A percentile compares a stretch with the other conserved stretches of the same genome.
These are phyloP conservation scores for Stellera chamaejasme DNA, from an alignment of 345 rosid genomes.

Conservation along the genomic window DNA sequence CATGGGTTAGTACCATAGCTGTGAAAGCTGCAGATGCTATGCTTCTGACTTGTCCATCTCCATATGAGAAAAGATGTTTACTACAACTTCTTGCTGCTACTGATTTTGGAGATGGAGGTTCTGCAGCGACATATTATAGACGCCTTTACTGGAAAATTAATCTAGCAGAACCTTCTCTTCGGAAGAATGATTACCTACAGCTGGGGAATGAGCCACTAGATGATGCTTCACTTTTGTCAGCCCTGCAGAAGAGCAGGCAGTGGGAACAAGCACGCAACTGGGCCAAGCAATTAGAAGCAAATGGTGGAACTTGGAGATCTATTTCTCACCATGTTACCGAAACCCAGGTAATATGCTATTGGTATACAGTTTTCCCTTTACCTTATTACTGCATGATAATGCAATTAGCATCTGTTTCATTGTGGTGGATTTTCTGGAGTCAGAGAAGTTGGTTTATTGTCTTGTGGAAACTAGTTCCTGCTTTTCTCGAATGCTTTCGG, in stretches of 20 bases:
- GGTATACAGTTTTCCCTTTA: too few species aligned
- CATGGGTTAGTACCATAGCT: slow-evolving; percentile 87
- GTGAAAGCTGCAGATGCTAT: slow-evolving; percentile 88
- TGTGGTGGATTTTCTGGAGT: slow-evolving; percentile 1
- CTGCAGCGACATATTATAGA: slow-evolving; percentile 62
- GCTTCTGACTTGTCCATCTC: slow-evolving; percentile 85
- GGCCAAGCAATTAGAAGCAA: slow-evolving; percentile 94
- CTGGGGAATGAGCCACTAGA: slow-evolving; percentile 80
- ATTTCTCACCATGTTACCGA: slow-evolving; percentile 85
- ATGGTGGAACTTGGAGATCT: slow-evolving; percentile 82
- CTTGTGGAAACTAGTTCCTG: too few species aligned
- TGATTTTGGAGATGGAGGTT: slow-evolving; percentile 95
- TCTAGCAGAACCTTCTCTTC: slow-evolving; percentile 82
- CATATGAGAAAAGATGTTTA: slow-evolving; percentile 94
- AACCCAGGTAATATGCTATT: slow-evolving; percentile 59
- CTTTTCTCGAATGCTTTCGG: too few species aligned
- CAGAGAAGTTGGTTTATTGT: neutral
- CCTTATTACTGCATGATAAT: neutral
- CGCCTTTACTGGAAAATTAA: slow-evolving; percentile 89
- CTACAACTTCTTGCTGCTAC: slow-evolving; percentile 84
- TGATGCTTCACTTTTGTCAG: slow-evolving; percentile 82
- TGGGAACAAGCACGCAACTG: slow-evolving; percentile 99
- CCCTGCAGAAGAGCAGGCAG: slow-evolving; percentile 70
- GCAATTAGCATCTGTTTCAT: neutral
- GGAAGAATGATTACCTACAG: slow-evolving; percentile 56